Evolutionary conservation across 345 rosid genomes (phyloP).

Genomic region (Rhodamnia rubescens): DNA sequence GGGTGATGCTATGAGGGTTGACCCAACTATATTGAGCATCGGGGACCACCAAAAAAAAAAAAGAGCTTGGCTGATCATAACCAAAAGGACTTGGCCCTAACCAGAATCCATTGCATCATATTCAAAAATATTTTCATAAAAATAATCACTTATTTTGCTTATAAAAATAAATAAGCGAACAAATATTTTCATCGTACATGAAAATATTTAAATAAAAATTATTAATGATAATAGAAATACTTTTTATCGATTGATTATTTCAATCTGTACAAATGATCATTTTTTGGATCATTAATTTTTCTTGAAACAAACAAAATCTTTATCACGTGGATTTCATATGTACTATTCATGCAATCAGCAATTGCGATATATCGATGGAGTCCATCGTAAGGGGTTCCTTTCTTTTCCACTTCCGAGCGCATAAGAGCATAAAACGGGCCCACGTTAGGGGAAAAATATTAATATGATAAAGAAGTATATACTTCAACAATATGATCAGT

Average conservation of each 20-base stretch:
- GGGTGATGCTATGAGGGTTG: not conserved
- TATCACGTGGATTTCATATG: not conserved
- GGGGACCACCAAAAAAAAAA: not conserved
- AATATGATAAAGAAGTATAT: not conserved
- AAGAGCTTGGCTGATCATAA: not conserved
- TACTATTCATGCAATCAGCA: not conserved
- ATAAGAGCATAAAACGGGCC: not conserved
- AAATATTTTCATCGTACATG: no score
- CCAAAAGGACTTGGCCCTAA: not conserved
- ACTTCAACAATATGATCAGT: not conserved
- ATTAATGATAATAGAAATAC: no score
- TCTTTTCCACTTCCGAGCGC: rapidly evolving
- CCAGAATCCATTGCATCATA: not conserved
- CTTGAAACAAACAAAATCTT: no score
- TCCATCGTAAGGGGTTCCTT: not conserved
- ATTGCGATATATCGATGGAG: not conserved
- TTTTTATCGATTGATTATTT: no score
- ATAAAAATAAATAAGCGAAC: no score
- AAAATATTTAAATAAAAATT: no score
- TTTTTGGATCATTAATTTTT: no score
- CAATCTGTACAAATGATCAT: no score
- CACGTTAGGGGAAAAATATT: not conserved
- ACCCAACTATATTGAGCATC: not conserved
- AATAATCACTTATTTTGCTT: no score
- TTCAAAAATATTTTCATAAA: no score